Evolutionary conservation across 331 rosid species (phyloP), one percentile per base, ranked within the genome.

Genomic region (Phaseolus coccineus): DNA sequence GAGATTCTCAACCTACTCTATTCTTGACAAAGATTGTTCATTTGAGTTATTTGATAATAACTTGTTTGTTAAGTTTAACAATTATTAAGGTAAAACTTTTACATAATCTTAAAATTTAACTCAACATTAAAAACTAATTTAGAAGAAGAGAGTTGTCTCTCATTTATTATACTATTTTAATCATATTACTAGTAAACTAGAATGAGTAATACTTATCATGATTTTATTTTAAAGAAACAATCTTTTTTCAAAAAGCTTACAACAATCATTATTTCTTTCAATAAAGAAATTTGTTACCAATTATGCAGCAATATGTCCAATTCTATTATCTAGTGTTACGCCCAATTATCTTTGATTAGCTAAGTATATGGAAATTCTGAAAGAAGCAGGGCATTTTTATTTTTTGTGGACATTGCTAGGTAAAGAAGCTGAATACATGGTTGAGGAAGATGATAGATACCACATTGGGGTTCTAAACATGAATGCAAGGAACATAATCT

Each of bases 401-500:
- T n/a, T n/a, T 65, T 6, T 42, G 42, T 71, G 71, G 2, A 59
- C 64, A 8, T 72, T 84, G 40, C 48, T 73, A 91, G 97, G 91
- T 75, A 88, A 78, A 80, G 92, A 80, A 73, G 90, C 81, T 22
- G 89, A 87, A 73, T 93, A 82, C 82, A 37, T 30, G 1, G 69
- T 91, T 28, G 93, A 88, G 85, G 94, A 91, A 83, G 97, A 89
- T 53, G 90, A 91, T 57, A 83, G 57, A 15, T 93, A 93, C 87
- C 77, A 85, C 65, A 69, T 93, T 73, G 93, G 86, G 14, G 64
- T 93, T 78, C 78, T 83, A 59, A 91, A 87, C 88, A 62, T 83
- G 79, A 87, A 89, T 77, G 40, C 65, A 2, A 85, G 76, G 79
- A 89, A 75, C 84, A 83, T 84, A 76, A 84, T 89, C 50, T 35